A percentile compares a stretch with the other conserved stretches of the same genome.
These are phyloP conservation scores for Scleroderma citrinum DNA, from an alignment of 768 basidiomycete species.

Conservation along the genomic window DNA sequence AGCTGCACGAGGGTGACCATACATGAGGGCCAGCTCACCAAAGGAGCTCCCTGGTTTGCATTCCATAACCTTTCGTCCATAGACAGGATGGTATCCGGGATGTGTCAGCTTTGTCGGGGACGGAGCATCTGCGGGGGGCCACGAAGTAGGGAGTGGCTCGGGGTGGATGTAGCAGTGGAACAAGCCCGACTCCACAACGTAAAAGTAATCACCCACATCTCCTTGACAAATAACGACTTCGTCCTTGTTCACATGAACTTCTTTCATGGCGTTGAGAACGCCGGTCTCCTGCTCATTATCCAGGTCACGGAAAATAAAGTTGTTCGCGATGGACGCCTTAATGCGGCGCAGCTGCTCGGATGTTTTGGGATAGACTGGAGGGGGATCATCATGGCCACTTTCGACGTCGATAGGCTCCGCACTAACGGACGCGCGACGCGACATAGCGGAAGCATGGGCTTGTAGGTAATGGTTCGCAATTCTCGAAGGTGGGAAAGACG, in stretches of 20 bases:
- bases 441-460: slow-evolving; percentile 69
- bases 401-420: slow-evolving; percentile 93
- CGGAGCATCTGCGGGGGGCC: slow-evolving; percentile 36
- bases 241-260: slow-evolving; percentile 60
- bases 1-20: slow-evolving; percentile 93
- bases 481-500: slow-evolving; percentile 33
- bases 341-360: slow-evolving; percentile 83
- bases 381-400: slow-evolving; percentile 54
- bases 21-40: slow-evolving; percentile 97
- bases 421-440: slow-evolving; percentile 89
- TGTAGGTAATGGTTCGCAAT: slow-evolving; percentile 63
- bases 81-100: slow-evolving; percentile 60
- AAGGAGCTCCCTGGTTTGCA: slow-evolving; percentile 84
- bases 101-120: slow-evolving; percentile 52
- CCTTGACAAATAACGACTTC: slow-evolving; percentile 97
- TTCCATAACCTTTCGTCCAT: slow-evolving; percentile 79
- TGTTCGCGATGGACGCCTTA: slow-evolving; percentile 77
- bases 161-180: slow-evolving; percentile 78
- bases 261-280: slow-evolving; percentile 94
- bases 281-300: slow-evolving; percentile 94
- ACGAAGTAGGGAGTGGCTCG: slow-evolving; percentile 57
- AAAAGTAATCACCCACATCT: slow-evolving; percentile 95
- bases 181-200: slow-evolving; percentile 88
- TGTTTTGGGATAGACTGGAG: slow-evolving; percentile 75
- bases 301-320: slow-evolving; percentile 93